Base-by-base conservation (phyloP, 495 filamentous ascomycete genomes). In the Glarea lozoyensis region DNA sequence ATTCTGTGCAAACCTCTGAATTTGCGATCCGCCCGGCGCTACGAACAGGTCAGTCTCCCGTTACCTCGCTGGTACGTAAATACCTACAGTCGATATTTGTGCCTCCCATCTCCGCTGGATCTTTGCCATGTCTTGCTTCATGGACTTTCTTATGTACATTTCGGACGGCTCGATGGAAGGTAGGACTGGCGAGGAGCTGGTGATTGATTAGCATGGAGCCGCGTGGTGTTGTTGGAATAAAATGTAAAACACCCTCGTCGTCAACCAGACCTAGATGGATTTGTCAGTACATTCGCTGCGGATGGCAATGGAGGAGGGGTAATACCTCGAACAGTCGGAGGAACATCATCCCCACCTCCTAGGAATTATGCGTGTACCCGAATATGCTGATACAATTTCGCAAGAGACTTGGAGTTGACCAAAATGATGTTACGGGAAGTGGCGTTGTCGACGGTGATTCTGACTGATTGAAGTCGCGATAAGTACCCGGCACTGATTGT, bases 141-240 rank as follows among this genome's bases (percentile, higher is more conserved):
- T 73, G 69, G 20, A 81, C 57, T 30, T 62, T 66, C 32, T 70
- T 67, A 55, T 81, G 72, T 12, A 80, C 60, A 46, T 55, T 57
- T 13, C 68, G 63, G n/a, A 81, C 79, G 42, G 61, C 62, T 10
- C 71, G 63, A 54, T 82, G 79, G 56, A 81, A 83, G 27, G 66
- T 53, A 3, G 70, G 73, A 54, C 78, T 82, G 42, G 59, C 52
- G 34, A 82, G 65, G 41, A 83, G 72, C 78, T 82, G 55, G 35
- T 20, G 35, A 20, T 39, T 33, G 50, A 15, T 52, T 45, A 2
- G 23, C 34, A 30, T 22, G 21, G 25, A 4, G 33, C n/a, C 18
- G 10, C 16, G n/a, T 40, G 7, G 16, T 17, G n/a, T 34, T 24
- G 15, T 15, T 20, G 12, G 35, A 2, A 39, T 21, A n/a, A 20